Evolutionary conservation across 2,329 filamentous ascomycete genomes (phyloP).

Genomic region (Arthroderma sp.): DNA sequence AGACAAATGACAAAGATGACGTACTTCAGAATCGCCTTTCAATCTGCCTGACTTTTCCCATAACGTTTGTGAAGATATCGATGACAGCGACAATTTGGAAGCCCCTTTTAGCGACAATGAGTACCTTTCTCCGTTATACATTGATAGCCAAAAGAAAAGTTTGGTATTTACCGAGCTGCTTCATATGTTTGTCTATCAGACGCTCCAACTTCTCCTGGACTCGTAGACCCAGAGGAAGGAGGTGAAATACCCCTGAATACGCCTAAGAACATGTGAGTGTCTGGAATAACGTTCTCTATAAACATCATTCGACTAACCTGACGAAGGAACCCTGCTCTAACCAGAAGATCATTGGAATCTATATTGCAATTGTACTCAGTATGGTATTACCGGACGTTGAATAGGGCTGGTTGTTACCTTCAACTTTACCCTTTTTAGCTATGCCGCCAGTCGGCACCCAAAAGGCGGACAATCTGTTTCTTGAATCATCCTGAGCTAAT

Average conservation of each 20-base stretch:
- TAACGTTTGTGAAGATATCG: constrained; percentile 68
- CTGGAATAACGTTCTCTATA: background rate
- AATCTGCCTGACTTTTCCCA: constrained; percentile 78
- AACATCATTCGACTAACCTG: constrained; percentile 38
- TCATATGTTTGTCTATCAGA: constrained; percentile 84
- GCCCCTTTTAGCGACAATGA: constrained; percentile 42
- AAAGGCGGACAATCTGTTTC: constrained; percentile 54
- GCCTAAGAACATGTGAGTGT: constrained; percentile 36
- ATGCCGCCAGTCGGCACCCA: constrained; percentile 69
- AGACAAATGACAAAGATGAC: too few species aligned
- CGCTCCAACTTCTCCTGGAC: constrained; percentile 80
- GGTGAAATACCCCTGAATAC: constrained; percentile 81
- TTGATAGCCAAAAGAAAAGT: background rate
- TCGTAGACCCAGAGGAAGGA: constrained; percentile 72
- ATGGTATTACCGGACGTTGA: background rate
- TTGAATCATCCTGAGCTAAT: constrained; percentile 37
- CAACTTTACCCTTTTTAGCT: constrained; percentile 38
- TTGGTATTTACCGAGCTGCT: constrained; percentile 44
- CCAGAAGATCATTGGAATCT: constrained; percentile 54
- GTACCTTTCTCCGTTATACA: background rate
- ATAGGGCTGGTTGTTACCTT: constrained; percentile 14
- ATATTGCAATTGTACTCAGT: constrained; percentile 4
- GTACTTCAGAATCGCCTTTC: constrained; percentile 61
- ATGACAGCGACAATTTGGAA: constrained; percentile 69
- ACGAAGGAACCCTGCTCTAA: constrained; percentile 59